Evolutionary conservation across 352 stramenopile genomes (phyloP), one percentile per base, ranked within the genome.

Genomic region (Saprolegnia diclina): DNA sequence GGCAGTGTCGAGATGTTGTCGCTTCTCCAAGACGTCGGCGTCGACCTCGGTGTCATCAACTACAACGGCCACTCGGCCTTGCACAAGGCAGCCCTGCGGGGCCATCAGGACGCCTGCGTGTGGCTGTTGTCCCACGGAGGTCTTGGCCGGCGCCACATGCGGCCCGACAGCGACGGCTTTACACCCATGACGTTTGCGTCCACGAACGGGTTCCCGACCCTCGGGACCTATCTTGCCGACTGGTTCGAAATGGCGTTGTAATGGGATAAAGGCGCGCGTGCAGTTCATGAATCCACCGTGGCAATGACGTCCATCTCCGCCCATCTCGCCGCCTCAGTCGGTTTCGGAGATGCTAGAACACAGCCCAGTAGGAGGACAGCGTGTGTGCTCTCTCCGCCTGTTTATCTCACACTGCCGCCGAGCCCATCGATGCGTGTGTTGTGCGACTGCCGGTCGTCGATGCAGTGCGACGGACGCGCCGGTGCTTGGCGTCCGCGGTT

Each of bases 131-230:
- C 37, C 0, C 5, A 38, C 5, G 57, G 35, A 18, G 57, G 57
- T 14, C 24, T 66, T 1, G 57, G 42, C 19, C 21, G 1, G 14
- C 19, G 26, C 9, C 57, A 66, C 26, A 66, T 66, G 57, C 57
- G 53, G 42, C 16, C 44, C 19, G 57, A 66, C 40, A 42, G 53
- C n/a, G 57, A 66, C 14, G 57, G 57, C 10, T 66, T 66, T 24
- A 66, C 57, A 42, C 57, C 57, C 40, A 66, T 26, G 22, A 66
- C 6, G 6, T 66, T 66, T 55, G 57, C 57, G 11, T 40, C 57
- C 21, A 21, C 57, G 13, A 66, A 66, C 32, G 57, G 57, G 11
- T 32, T 54, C 40, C 18, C 22, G 4, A 22, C 19, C 37, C 57
- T 66, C 29, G 57, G 57, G 0, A 24, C 53, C 5, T 61, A 42